Base-by-base conservation (phyloP, 768 basidiomycete species). In the Lactarius indigo region DNA sequence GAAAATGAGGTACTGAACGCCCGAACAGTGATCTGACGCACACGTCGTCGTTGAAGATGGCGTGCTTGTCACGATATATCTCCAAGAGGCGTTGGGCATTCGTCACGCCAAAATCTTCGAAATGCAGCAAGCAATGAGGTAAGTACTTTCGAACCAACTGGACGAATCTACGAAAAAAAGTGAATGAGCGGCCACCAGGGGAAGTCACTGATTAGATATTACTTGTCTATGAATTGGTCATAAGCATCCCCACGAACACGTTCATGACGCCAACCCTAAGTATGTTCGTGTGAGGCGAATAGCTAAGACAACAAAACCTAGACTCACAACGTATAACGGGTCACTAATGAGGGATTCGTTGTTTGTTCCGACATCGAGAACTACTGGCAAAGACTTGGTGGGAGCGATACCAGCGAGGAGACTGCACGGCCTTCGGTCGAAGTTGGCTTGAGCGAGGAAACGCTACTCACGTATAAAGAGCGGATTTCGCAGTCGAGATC, bases 41-140 rank as follows among this genome's bases (percentile, higher is more conserved):
- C 88, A 94, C 89, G 74, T 95, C 92, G 68, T 95, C 93, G 73
- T 95, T 95, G 80, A 94, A 90, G 5, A 86, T 83, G 1, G 87
- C 78, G 69, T 90, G 89, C n/a, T 81, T 75, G 52, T 84, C 80
- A 10, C 81, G 79, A 75, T 90, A 92, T 44, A 79, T 77, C 50
- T 86, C 80, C 42, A 94, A 79, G 1, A 94, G 75, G 20, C 84
- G 77, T 65, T 89, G 84, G 0, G 92, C 92, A 68, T 94, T 93
- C 33, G 82, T 81, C 2, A 90, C 86, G 4, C 91, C 91, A 68
- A 93, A 93, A 72, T 94, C 92, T 73, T 95, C 92, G 63, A 94
- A 93, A 73, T 96, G 92, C 4, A 91, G 77, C 4, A 94, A 80
- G 72, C 82, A 78, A 64, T 83, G 78, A 0, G 89, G 88, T 68